A percentile compares a stretch with the other conserved stretches of the same genome.
Conservation (phyloP, 2,329 filamentous ascomycete species). For the Cladosporium sp. region DNA sequence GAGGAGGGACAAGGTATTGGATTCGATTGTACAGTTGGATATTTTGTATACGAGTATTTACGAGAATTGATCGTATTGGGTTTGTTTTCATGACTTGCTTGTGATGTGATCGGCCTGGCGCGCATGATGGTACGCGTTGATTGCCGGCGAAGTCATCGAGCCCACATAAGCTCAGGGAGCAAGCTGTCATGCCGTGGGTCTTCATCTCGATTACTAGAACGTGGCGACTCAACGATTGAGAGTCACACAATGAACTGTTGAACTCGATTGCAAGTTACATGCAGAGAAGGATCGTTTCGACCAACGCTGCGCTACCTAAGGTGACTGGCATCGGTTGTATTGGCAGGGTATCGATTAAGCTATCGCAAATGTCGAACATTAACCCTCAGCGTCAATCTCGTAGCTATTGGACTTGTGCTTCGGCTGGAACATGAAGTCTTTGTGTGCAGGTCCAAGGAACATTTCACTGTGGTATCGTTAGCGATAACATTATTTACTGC, state of each 20-base stretch:
- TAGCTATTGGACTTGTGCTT: slow-evolving; percentile 97
- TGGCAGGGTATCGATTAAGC: not conserved
- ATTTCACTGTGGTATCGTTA: slow-evolving; percentile 68
- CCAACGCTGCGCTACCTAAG: not conserved
- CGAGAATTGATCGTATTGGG: not conserved
- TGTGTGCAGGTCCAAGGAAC: slow-evolving; percentile 89
- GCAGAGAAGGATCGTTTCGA: not conserved
- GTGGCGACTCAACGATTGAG: not conserved
- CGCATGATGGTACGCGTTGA: not conserved
- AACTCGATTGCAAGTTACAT: not conserved
- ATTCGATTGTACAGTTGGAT: too few relatives aligned
- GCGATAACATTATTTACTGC: not conserved
- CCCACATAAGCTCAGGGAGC: not conserved
- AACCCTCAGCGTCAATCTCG: slow-evolving; percentile 73
- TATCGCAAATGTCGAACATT: not conserved
- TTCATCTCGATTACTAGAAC: not conserved
- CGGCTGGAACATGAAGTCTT: slow-evolving; percentile 89
- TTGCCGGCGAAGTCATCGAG: not conserved
- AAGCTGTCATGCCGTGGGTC: not conserved
- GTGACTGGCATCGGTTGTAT: not conserved
- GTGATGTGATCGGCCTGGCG: not conserved
- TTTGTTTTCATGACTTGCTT: not conserved
- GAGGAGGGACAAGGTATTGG: too few relatives aligned
- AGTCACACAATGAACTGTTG: not conserved
- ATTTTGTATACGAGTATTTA: too few relatives aligned